Evolutionary conservation across 768 basidiomycete genomes (phyloP).

Genomic region (Rossbeevera mucosa): DNA sequence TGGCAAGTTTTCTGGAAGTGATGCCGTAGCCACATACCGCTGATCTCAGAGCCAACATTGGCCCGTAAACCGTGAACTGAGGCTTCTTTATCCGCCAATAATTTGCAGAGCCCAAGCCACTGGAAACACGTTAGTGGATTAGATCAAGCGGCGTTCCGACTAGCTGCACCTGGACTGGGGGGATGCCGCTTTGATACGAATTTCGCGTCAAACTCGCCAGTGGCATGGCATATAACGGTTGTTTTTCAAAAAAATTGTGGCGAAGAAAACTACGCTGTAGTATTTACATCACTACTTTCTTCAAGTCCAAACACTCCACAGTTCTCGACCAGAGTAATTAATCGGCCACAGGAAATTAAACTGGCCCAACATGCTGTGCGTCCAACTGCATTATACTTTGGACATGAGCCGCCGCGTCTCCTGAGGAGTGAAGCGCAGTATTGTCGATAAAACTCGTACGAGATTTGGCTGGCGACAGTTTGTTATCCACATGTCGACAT

Average conservation of each 20-base stretch:
- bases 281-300: not conserved
- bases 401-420: slow-evolving; percentile 86
- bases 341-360: not conserved
- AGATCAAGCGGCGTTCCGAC: not conserved
- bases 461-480: slow-evolving; percentile 67
- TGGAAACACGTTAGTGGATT: slow-evolving; percentile 24
- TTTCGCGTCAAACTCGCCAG: slow-evolving; percentile 66
- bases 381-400: slow-evolving; percentile 52
- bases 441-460: slow-evolving; percentile 85
- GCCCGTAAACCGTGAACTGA: slow-evolving; percentile 30
- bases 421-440: slow-evolving; percentile 91
- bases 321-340: not conserved
- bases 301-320: not conserved
- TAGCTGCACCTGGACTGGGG: slow-evolving; percentile 46
- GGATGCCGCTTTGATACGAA: slow-evolving; percentile 66
- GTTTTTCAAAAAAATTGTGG: not conserved
- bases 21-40: slow-evolving; percentile 40
- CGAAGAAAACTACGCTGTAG: not conserved
- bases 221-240: slow-evolving; percentile 44
- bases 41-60: slow-evolving; percentile 51
- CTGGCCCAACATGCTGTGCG: not conserved
- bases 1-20: slow-evolving; percentile 1
- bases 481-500: not conserved
- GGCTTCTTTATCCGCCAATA: slow-evolving; percentile 52
- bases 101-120: slow-evolving; percentile 66